Evolutionary conservation across 441 rosid species (phyloP), one percentile per base, ranked within the genome.

Genomic region (Hura crepitans): DNA sequence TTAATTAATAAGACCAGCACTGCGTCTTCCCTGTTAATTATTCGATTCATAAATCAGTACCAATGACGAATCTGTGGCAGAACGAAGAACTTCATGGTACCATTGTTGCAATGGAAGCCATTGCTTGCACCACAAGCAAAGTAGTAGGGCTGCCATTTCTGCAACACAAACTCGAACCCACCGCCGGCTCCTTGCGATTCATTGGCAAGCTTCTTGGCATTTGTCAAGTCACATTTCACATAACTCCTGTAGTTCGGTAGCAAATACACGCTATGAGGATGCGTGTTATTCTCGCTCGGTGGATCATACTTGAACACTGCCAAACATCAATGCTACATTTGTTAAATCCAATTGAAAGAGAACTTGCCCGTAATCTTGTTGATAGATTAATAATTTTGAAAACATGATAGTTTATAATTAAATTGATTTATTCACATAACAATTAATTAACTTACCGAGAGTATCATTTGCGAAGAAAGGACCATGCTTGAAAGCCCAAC

Each of bases 241-340:
- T 62, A 85, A 77, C 91, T 89, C 73, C 70, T 35, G 5, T 72
- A 31, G 73, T 87, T 62, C 0, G 85, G 83, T n/a, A 87, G 69
- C 79, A 82, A 42, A 79, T 87, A 89, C 20, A 89, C 89, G 8
- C 77, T 89, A 31, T 89, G 96, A 2, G 89, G 84, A 65, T 78
- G 79, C 0, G 81, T 77, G 17, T 66, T 72, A 23, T 33, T 66
- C 20, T 55, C 20, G 50, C 66, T 81, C 14, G 89, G 91, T 28
- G 84, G 79, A 45, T 81, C 80, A 28, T 85, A 89, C 65, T 84
- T 89, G 83, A 87, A 87, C 54, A 88, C 91, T 88, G 73, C n/a
- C n/a, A 23, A 23, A 6, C 3, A n/a, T 50, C 23, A 6, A 47
- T 2, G n/a, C n/a, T 27, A 25, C 5, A 56, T 25, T 22, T 5